Conservation (phyloP, 1,284 basidiomycete genomes). For the Ustilago vetiveriae region DNA sequence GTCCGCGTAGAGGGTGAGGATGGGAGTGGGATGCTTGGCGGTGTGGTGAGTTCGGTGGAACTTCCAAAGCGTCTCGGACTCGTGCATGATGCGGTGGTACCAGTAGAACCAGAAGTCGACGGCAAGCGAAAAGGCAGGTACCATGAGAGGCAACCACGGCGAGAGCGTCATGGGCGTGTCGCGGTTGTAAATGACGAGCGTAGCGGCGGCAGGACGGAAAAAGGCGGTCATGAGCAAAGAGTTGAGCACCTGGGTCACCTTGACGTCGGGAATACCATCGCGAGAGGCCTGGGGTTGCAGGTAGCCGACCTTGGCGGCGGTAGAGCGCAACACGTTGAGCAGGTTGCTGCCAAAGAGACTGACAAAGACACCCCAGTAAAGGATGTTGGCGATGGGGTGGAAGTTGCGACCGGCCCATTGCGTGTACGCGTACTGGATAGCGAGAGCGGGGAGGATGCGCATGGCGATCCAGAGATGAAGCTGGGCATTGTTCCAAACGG, state of each 20-base stretch:
- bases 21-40: constrained; percentile 56
- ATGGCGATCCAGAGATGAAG: constrained; percentile 51
- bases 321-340: constrained; percentile 28
- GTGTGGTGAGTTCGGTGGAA: constrained; percentile 52
- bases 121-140: constrained; percentile 42
- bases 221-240: constrained; percentile 39
- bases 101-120: constrained; percentile 63
- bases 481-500: constrained; percentile 42
- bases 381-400: constrained; percentile 44
- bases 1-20: constrained; percentile 55
- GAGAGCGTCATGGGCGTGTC: constrained; percentile 31
- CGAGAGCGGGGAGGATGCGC: constrained; percentile 39
- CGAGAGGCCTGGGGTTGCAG: constrained; percentile 47
- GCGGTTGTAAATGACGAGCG: constrained; percentile 52
- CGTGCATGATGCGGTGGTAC: constrained; percentile 62
- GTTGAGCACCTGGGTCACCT: constrained; percentile 32
- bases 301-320: constrained; percentile 47
- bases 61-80: constrained; percentile 51
- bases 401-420: constrained; percentile 42
- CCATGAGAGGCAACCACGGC: constrained; percentile 48
- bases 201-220: constrained; percentile 45
- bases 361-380: constrained; percentile 42
- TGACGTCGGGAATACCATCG: constrained; percentile 50
- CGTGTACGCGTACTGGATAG: constrained; percentile 47
- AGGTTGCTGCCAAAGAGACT: constrained; percentile 33